Conservation (phyloP, 768 basidiomycete genomes). For the Hypholoma fasciculare region DNA sequence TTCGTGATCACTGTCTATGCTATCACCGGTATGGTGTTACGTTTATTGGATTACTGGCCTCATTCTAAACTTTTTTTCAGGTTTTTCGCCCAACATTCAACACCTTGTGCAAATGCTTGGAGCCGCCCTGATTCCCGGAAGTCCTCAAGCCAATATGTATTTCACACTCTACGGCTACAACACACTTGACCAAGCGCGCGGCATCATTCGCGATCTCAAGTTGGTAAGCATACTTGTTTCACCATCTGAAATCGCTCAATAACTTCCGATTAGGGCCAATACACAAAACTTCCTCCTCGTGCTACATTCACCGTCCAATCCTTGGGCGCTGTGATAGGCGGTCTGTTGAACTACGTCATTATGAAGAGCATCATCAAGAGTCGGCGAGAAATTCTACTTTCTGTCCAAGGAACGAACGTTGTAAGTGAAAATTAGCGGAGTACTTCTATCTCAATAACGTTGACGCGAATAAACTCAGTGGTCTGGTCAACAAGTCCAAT, state of each 20-base stretch:
- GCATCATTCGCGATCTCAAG: slow-evolving; percentile 60
- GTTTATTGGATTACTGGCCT: background rate
- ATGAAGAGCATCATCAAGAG: slow-evolving; percentile 56
- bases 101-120: slow-evolving; percentile 44
- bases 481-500: slow-evolving; percentile 44
- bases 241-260: slow-evolving; percentile 11
- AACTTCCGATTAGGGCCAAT: slow-evolving; percentile 28
- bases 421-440: slow-evolving; percentile 25
- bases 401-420: slow-evolving; percentile 53
- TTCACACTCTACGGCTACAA: slow-evolving; percentile 45
- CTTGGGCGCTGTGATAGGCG: slow-evolving; percentile 51
- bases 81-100: slow-evolving; percentile 16
- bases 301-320: slow-evolving; percentile 61
- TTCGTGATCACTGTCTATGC: slow-evolving; percentile 57
- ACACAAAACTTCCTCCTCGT: slow-evolving; percentile 64
- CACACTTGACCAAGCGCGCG: slow-evolving; percentile 46
- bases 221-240: slow-evolving; percentile 30
- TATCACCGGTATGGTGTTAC: slow-evolving; percentile 34
- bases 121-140: slow-evolving; percentile 46
- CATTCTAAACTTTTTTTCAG: background rate
- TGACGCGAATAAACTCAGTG: slow-evolving; percentile 31
- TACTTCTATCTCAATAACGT: slow-evolving; percentile 1
- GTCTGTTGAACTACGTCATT: slow-evolving; percentile 46
- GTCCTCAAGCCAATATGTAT: slow-evolving; percentile 53
- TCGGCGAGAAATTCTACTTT: slow-evolving; percentile 48